Evolutionary conservation across 2,329 filamentous ascomycete genomes (phyloP).

Genomic region (Uncinocarpus reesii): DNA sequence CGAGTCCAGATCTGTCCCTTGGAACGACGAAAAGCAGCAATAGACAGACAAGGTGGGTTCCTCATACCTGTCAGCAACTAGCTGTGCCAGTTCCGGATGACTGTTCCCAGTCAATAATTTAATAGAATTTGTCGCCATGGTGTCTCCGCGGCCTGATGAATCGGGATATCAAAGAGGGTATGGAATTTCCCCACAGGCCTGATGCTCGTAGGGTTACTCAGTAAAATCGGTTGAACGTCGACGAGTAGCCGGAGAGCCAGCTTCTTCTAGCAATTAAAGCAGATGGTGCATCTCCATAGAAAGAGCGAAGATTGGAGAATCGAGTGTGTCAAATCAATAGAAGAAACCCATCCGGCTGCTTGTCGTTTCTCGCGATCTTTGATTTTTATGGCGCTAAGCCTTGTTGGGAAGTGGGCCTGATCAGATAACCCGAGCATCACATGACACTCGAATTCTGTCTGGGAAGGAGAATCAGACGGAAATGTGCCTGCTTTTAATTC

Average conservation of each 20-base stretch:
- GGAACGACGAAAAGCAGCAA: background rate
- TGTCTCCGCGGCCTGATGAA: slow-evolving; percentile 8
- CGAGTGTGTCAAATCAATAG: too few species aligned
- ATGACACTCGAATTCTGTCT: too few species aligned
- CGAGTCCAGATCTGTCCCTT: background rate
- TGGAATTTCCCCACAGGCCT: background rate
- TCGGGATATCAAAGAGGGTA: background rate
- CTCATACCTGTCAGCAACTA: slow-evolving; percentile 55
- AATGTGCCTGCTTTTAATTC: slow-evolving; percentile 3
- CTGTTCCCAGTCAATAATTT: slow-evolving; percentile 67
- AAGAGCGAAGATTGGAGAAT: too few species aligned
- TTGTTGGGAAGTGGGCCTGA: background rate
- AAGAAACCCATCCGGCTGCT: background rate
- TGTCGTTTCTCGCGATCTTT: background rate
- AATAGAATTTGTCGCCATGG: slow-evolving; percentile 63
- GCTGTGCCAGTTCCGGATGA: slow-evolving; percentile 60
- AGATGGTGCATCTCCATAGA: too few species aligned
- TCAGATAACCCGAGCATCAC: too few species aligned
- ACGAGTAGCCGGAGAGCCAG: background rate
- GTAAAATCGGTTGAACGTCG: too few species aligned
- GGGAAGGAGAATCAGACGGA: background rate
- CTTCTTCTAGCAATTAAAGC: too few species aligned
- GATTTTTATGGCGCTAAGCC: slow-evolving; percentile 8
- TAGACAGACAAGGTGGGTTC: slow-evolving; percentile 5
- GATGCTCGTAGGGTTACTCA: too few species aligned